phyloP scores from a whole-genome alignment of 768 basidiomycete species.

The Podaxis rugospora region DNA sequence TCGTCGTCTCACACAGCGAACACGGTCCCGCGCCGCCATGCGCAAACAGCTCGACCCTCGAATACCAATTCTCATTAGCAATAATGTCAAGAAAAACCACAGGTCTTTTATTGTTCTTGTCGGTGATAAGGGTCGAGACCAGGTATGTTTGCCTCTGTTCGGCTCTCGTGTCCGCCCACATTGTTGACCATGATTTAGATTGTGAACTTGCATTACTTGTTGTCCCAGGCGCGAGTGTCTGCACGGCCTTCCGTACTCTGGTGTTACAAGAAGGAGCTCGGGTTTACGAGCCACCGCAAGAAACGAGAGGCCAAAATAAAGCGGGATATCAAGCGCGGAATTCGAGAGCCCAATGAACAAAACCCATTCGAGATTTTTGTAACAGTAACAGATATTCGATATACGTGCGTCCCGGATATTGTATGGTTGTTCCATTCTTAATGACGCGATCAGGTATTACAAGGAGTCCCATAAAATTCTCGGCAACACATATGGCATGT shows the following conservation, averaged over 20 bases:
- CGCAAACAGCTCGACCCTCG: conserved; percentile 89
- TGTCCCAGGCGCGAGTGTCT: conserved; percentile 87
- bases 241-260: conserved; percentile 90
- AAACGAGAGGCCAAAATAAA: conserved; percentile 97
- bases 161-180: neutral
- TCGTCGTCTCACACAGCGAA: neutral
- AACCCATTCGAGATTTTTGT: conserved; percentile 98
- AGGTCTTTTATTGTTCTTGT: conserved; percentile 95
- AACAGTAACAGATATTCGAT: conserved; percentile 97
- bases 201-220: conserved; percentile 92
- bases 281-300: conserved; percentile 95
- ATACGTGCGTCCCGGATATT: conserved; percentile 59
- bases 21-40: conserved; percentile 36
- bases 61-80: conserved; percentile 87
- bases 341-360: conserved; percentile 92
- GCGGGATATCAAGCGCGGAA: conserved; percentile 90
- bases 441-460: conserved; percentile 61
- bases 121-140: conserved; percentile 90
- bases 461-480: conserved; percentile 96
- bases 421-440: neutral
- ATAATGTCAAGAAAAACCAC: conserved; percentile 91
- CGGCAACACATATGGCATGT: conserved; percentile 97
- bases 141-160: conserved; percentile 43
- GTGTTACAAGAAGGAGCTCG: conserved; percentile 99
- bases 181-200: conserved; percentile 42